phyloP scores from a whole-genome alignment of 352 stramenopile species.

The Globisporangium cystogenes region DNA sequence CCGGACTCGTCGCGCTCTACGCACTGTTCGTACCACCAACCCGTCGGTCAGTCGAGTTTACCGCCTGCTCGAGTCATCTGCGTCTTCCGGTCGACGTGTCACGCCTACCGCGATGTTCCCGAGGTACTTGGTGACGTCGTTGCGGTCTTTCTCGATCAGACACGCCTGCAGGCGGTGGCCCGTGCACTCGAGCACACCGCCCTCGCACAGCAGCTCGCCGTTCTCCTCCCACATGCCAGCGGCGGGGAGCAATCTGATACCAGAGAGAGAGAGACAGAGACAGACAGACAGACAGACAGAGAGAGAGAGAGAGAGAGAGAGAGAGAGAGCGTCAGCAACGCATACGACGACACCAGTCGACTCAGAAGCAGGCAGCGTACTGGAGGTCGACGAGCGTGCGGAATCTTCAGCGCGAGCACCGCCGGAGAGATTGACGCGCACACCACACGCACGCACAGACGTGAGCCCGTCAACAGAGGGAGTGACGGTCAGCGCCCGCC shows the following conservation, averaged over 20 bases:
- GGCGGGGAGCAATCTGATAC: slow-evolving; percentile 52
- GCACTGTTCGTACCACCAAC: slow-evolving; percentile 32
- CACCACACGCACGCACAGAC: background rate
- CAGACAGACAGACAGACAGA: too few relatives aligned
- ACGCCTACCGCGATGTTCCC: slow-evolving; percentile 58
- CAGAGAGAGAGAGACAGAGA: too few relatives aligned
- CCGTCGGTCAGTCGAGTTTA: background rate
- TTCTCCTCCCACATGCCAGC: slow-evolving; percentile 67
- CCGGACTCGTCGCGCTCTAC: slow-evolving; percentile 75
- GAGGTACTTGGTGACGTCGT: slow-evolving; percentile 74
- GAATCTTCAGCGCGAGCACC: too few relatives aligned
- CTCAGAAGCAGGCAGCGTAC: slow-evolving; percentile 28
- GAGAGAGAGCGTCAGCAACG: too few relatives aligned
- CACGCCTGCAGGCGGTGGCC: slow-evolving; percentile 70
- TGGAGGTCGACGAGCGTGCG: slow-evolving; percentile 64
- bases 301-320: too few relatives aligned
- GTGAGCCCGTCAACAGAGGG: background rate
- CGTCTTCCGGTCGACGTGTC: too few relatives aligned
- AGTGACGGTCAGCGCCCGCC: background rate
- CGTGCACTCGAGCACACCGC: slow-evolving; percentile 60
- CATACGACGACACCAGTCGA: too few relatives aligned
- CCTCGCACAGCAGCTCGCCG: slow-evolving; percentile 53
- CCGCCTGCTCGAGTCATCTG: background rate
- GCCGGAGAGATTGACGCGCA: background rate
- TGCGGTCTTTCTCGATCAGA: slow-evolving; percentile 65